phyloP scores from a whole-genome alignment of 2,329 filamentous ascomycete species.

The Aureobasidium musti region DNA sequence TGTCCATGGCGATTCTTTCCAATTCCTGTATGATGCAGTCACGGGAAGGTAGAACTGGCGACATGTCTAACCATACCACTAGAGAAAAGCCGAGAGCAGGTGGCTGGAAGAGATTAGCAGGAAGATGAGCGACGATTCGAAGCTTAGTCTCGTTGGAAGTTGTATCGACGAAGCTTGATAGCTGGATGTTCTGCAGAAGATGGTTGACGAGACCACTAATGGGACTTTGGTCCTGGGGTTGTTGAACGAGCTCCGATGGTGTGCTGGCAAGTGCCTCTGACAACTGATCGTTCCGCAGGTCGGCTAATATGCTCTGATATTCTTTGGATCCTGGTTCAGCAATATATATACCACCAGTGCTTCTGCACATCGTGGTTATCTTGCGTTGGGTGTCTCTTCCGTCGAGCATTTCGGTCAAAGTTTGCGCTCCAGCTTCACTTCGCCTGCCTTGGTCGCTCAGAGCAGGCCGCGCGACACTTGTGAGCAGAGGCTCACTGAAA shows the following conservation, averaged over 20 bases:
- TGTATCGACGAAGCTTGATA: background rate
- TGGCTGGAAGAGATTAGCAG: background rate
- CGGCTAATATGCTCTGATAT: too few species aligned
- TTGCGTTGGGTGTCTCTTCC: too few species aligned
- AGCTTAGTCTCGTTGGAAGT: background rate
- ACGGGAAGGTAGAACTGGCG: background rate
- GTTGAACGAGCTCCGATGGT: background rate
- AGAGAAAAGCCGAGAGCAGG: background rate
- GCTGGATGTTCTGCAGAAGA: background rate
- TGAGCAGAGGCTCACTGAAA: background rate
- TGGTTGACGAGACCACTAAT: background rate
- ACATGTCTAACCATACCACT: background rate
- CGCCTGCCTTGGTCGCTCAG: background rate
- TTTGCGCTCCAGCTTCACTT: background rate
- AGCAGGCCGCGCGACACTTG: background rate
- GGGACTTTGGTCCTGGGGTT: background rate
- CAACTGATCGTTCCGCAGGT: too few species aligned
- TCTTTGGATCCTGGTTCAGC: too few species aligned
- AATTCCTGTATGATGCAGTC: background rate
- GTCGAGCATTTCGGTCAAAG: too few species aligned
- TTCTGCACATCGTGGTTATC: too few species aligned
- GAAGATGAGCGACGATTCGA: background rate
- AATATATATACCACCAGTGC: too few species aligned
- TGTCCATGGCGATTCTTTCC: background rate
- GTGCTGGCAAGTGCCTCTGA: too few species aligned